Conservation (phyloP, 2,329 filamentous ascomycete species). For the Orbilia quercus region DNA sequence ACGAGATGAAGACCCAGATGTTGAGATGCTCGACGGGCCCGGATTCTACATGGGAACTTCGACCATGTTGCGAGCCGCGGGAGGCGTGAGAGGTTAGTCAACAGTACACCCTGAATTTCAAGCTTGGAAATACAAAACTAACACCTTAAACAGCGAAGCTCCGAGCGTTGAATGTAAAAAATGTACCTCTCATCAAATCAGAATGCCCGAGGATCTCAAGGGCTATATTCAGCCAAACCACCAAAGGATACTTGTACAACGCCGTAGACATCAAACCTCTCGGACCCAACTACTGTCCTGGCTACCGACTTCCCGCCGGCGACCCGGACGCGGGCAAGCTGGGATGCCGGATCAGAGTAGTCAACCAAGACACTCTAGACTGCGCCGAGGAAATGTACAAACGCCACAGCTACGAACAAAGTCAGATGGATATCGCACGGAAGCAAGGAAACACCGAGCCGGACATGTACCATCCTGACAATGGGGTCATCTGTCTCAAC, state of each 20-base stretch:
- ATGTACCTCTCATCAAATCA: background rate
- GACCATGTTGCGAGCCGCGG: conserved; percentile 30
- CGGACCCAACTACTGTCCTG: conserved; percentile 65
- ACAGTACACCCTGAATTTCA: background rate
- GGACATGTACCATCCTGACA: conserved; percentile 60
- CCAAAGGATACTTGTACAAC: conserved; percentile 45
- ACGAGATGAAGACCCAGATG: conserved; percentile 2
- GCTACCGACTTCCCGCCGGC: conserved; percentile 60
- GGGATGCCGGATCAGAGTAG: conserved; percentile 65
- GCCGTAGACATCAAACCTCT: conserved; percentile 61
- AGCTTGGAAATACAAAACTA: conserved; percentile 10
- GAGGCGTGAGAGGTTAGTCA: conserved; percentile 15
- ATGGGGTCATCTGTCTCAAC: conserved; percentile 72
- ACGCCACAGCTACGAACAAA: conserved; percentile 57
- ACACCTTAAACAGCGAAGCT: conserved; percentile 13
- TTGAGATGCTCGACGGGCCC: conserved; percentile 12
- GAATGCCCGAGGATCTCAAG: conserved; percentile 25
- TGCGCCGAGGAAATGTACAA: conserved; percentile 66
- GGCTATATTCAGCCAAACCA: conserved; percentile 24
- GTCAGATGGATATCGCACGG: conserved; percentile 58
- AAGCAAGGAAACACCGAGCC: conserved; percentile 44
- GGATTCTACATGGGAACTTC: conserved; percentile 36
- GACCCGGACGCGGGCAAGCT: conserved; percentile 60
- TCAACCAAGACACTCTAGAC: conserved; percentile 71
- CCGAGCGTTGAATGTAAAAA: background rate